Evolutionary conservation across 2,329 filamentous ascomycete genomes (phyloP).

Genomic region (Alternaria sp.): DNA sequence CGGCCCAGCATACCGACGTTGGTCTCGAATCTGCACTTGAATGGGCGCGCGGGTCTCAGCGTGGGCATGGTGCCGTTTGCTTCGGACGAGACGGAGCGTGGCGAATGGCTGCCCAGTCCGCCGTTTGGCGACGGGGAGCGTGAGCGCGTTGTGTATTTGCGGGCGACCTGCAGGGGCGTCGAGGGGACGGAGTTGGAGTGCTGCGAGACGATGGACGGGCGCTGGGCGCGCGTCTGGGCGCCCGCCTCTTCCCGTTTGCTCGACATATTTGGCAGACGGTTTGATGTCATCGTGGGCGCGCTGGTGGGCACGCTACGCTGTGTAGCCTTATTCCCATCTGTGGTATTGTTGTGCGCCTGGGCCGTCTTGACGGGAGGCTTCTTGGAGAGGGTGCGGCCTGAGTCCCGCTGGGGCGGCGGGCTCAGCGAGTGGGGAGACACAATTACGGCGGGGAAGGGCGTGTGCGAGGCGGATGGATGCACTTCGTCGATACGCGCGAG

Average conservation of each 20-base stretch:
- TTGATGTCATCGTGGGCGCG: constrained; percentile 49
- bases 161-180: constrained; percentile 87
- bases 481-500: constrained; percentile 38
- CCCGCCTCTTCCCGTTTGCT: constrained; percentile 36
- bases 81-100: constrained; percentile 88
- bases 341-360: constrained; percentile 37
- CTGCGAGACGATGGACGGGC: constrained; percentile 62
- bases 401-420: constrained; percentile 44
- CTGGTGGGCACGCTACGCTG: constrained; percentile 41
- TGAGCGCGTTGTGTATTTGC: constrained; percentile 79
- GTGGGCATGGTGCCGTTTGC: constrained; percentile 77
- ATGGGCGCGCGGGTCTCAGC: constrained; percentile 64
- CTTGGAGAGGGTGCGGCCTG: constrained; percentile 36
- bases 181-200: constrained; percentile 92
- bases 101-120: constrained; percentile 77
- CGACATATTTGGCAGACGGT: constrained; percentile 34
- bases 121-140: constrained; percentile 80
- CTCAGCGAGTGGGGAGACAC: constrained; percentile 47
- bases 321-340: constrained; percentile 48
- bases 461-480: constrained; percentile 25
- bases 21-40: constrained; percentile 85
- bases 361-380: constrained; percentile 37
- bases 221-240: constrained; percentile 39
- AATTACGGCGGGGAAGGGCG: constrained; percentile 43
- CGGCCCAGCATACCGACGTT: constrained; percentile 75